These are phyloP conservation scores for Cutaneotrichosporon daszewskae DNA, from an alignment of 1,284 basidiomycete species.

Conservation along the genomic window DNA sequence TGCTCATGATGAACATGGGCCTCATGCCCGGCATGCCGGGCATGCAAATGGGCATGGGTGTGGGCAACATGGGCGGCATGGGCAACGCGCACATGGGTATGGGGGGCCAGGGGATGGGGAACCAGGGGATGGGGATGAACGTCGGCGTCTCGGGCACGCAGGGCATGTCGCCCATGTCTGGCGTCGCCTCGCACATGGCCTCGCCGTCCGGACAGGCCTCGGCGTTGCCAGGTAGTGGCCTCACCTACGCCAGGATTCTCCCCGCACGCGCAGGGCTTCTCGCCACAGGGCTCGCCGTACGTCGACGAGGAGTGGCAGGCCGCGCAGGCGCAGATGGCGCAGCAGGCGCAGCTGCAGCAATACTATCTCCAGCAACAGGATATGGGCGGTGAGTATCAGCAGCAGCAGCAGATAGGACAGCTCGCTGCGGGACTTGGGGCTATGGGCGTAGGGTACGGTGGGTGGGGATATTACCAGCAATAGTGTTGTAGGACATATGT, in stretches of 20 bases:
- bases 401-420: not conserved
- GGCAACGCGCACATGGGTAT: not conserved
- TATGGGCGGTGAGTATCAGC: not conserved
- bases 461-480: not conserved
- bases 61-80: constrained; percentile 2
- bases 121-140: not conserved
- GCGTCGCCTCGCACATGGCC: no score
- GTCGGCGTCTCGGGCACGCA: no score
- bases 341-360: not conserved
- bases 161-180: no score
- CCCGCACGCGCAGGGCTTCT: not conserved
- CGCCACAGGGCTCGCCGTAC: not conserved
- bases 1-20: constrained; percentile 6
- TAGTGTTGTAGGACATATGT: no score
- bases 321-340: no score
- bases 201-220: no score
- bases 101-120: not conserved
- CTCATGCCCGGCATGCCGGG: not conserved
- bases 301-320: not conserved
- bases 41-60: constrained; percentile 1
- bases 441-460: not conserved
- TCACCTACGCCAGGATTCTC: not conserved
- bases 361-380: not conserved
- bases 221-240: not conserved
- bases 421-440: not conserved